A percentile compares a stretch with the other conserved stretches of the same genome.
These are phyloP conservation scores for Sisymbrium altissimum DNA, from an alignment of 345 rosid species.

Conservation along the genomic window DNA sequence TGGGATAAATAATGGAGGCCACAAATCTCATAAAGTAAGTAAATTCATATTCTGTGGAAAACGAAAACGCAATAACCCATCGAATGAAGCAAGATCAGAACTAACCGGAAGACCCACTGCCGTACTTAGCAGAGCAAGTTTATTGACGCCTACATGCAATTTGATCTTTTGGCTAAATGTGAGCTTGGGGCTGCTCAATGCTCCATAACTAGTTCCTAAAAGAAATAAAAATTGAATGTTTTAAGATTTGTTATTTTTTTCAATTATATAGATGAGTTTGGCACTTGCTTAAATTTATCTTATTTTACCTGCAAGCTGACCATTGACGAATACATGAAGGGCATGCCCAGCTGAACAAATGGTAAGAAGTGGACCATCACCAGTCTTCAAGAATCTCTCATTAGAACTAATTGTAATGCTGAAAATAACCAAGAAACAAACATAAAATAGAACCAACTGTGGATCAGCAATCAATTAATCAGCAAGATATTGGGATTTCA, in stretches of 20 bases:
- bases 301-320: constrained; percentile 56
- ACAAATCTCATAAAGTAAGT: background rate
- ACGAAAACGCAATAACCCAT: background rate
- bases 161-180: constrained; percentile 66
- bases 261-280: background rate
- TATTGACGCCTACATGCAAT: constrained; percentile 64
- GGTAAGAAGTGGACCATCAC: constrained; percentile 46
- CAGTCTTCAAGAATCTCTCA: constrained; percentile 50
- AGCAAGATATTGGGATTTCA: constrained; percentile 63
- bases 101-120: constrained; percentile 89
- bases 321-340: constrained; percentile 75
- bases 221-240: background rate
- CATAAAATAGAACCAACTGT: constrained; percentile 48
- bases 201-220: constrained; percentile 72
- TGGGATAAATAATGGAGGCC: constrained; percentile 16
- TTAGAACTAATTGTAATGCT: constrained; percentile 31
- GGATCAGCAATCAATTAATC: constrained; percentile 66
- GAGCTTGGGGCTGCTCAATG: constrained; percentile 39
- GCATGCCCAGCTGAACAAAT: constrained; percentile 75
- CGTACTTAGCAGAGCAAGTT: constrained; percentile 65
- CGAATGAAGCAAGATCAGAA: background rate
- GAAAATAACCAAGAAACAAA: background rate
- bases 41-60: background rate
- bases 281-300: background rate
- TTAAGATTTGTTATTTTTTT: background rate